Evolutionary conservation across 176 grass and related monocot genomes (phyloP).

Genomic region (Raddia guianensis): DNA sequence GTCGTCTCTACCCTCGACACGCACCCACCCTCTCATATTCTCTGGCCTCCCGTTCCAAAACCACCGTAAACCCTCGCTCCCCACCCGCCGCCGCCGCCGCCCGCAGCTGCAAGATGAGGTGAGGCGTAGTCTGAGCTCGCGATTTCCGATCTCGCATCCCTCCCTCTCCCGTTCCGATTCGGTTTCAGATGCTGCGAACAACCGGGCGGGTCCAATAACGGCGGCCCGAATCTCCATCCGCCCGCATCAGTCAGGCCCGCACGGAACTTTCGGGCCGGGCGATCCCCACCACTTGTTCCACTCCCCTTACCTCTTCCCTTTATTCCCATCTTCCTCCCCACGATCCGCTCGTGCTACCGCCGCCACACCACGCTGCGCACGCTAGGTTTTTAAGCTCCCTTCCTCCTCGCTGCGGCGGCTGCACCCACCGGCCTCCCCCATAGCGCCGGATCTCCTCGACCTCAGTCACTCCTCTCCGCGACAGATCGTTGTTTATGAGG

Average conservation of each 20-base stretch:
- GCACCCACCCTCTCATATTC: neutral
- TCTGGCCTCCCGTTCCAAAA: slow-evolving; percentile 19
- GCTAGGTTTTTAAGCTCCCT: slow-evolving; percentile 39
- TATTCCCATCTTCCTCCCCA: neutral
- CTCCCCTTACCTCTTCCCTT: neutral
- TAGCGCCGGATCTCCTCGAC: neutral
- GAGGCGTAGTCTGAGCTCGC: neutral
- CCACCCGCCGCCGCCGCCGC: neutral
- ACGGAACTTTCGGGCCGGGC: slow-evolving; percentile 2
- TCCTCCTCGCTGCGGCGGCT: slow-evolving; percentile 13
- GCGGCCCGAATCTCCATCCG: neutral
- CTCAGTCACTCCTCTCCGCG: neutral
- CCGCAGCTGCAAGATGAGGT: slow-evolving; percentile 46
- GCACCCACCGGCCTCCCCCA: neutral
- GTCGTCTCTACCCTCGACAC: neutral
- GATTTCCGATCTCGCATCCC: slow-evolving; percentile 10
- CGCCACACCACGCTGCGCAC: neutral
- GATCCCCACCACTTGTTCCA: slow-evolving; percentile 36
- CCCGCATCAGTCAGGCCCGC: neutral
- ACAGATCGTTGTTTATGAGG: slow-evolving; percentile 70
- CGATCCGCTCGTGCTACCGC: neutral
- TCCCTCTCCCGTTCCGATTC: neutral
- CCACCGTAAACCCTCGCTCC: slow-evolving; percentile 47
- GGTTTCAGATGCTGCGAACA: neutral
- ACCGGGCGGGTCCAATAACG: neutral